These are phyloP conservation scores for Stemphylium lycopersici DNA, from an alignment of 2,329 filamentous ascomycete species.

Conservation along the genomic window DNA sequence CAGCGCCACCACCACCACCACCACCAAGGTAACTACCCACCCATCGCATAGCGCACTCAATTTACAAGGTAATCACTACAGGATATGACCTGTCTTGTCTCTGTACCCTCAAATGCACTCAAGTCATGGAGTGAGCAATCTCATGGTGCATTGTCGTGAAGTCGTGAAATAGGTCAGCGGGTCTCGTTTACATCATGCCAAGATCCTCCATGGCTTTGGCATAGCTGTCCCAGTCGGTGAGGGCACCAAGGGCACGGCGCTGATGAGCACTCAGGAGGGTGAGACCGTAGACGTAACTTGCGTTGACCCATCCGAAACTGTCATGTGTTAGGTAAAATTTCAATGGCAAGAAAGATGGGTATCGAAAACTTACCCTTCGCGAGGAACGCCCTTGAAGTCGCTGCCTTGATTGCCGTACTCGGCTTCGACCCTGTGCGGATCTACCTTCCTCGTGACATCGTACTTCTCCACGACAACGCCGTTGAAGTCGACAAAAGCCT, in stretches of 20 bases:
- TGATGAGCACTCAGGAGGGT: constrained; percentile 88
- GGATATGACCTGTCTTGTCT: no score
- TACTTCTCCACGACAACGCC: constrained; percentile 99
- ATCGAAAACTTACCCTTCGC: constrained; percentile 79
- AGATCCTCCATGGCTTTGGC: constrained; percentile 64
- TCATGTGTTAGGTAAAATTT: constrained; percentile 31
- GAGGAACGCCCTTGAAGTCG: constrained; percentile 93
- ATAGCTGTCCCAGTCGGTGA: constrained; percentile 87
- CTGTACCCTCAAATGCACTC: no score
- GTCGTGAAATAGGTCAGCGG: constrained; percentile 6
- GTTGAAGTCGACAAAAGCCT: constrained; percentile 98
- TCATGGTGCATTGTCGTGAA: constrained; percentile 9
- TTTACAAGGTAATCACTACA: background rate
- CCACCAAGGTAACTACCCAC: background rate
- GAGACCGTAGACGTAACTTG: constrained; percentile 93
- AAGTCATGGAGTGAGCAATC: no score
- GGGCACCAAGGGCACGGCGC: constrained; percentile 82
- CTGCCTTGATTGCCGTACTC: constrained; percentile 97
- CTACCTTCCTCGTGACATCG: constrained; percentile 87
- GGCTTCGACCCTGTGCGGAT: constrained; percentile 92
- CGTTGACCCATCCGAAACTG: constrained; percentile 98
- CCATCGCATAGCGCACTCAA: background rate
- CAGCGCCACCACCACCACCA: background rate
- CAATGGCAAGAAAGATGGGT: background rate
- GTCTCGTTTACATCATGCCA: constrained; percentile 27